Base-by-base conservation (phyloP, 805 yeast genomes). In the Yamadazyma philogaea region DNA sequence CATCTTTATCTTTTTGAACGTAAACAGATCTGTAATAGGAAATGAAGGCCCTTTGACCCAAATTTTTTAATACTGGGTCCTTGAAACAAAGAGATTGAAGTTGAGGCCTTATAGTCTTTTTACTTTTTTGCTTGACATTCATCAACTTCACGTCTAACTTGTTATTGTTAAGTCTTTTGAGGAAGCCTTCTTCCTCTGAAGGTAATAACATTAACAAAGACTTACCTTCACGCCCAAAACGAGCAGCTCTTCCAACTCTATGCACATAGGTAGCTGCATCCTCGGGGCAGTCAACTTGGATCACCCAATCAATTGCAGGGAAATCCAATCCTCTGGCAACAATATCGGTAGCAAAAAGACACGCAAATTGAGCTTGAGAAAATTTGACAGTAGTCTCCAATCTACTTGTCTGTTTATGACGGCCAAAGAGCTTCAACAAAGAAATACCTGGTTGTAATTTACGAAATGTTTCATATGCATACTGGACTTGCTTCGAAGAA, bases 31-130 rank as follows among this genome's bases (percentile, higher is more conserved):
- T 77, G 61, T 84, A 82, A 60, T 93, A 93, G 7, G 98, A 87
- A 33, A 90, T 86, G 55, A 93, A 93, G 7, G 97, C 96, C 60
- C 91, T 87, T 68, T 93, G 99, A 1, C 93, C 99, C 55, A 93
- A 70, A 59, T 93, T 91, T 63, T 93, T 93, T 49, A 93, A 68
- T 53, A 87, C 88, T 0, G 98, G 96, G 53, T 85, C 91, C 60
- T 87, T 78, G 77, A 93, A 93, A 60, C 96, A 82, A 45, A 90
- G 70, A 1, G 93, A 85, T 63, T 93, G 98, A 49, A 93, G 68
- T 57, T 91, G 95, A 7, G 86, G 80, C 55, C 80, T 77, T 45
- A 93, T 88, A 12, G 85, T 74, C 60, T 82, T 84, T 59, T 77
- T 79, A 61, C 81, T 87, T 30, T 86, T 72, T 42, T 76, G 84